Percentiles rank a stretch among this genome's conserved stretches.
phyloP scores from a whole-genome alignment of 345 rosid genomes.

The Populus ilicifolia region DNA sequence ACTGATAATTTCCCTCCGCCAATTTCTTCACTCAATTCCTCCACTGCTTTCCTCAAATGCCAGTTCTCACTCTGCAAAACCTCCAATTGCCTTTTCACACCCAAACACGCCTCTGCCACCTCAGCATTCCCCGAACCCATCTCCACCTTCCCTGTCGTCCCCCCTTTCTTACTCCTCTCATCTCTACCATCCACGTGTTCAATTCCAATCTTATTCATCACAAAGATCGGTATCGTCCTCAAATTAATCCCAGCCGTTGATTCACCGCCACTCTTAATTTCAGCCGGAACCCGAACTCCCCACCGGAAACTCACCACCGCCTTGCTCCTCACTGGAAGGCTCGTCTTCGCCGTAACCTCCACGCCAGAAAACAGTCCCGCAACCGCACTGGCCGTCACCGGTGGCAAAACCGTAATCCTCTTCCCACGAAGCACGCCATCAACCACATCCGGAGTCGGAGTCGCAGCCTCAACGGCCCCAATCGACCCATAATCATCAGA shows the following conservation, averaged over 20 bases:
- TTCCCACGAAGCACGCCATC: slow-evolving; percentile 30
- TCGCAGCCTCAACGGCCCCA: slow-evolving; percentile 66
- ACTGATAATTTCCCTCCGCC: slow-evolving; percentile 17
- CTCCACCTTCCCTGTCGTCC: background rate
- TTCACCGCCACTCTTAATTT: slow-evolving; percentile 35
- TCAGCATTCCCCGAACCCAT: slow-evolving; percentile 28
- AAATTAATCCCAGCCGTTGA: slow-evolving; percentile 48
- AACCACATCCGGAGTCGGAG: slow-evolving; percentile 20
- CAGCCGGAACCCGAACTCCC: slow-evolving; percentile 89
- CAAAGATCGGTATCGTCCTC: slow-evolving; percentile 63
- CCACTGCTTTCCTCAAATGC: slow-evolving; percentile 58
- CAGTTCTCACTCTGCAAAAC: slow-evolving; percentile 62
- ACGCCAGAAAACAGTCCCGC: slow-evolving; percentile 51
- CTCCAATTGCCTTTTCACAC: slow-evolving; percentile 60
- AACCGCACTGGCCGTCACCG: slow-evolving; percentile 35
- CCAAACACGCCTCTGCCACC: slow-evolving; percentile 47
- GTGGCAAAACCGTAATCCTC: slow-evolving; percentile 34
- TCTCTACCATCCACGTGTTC: slow-evolving; percentile 55
- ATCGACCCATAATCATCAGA: slow-evolving; percentile 53
- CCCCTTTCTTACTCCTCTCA: slow-evolving; percentile 22
- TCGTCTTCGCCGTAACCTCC: slow-evolving; percentile 72
- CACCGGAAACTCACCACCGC: slow-evolving; percentile 75
- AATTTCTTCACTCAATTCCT: slow-evolving; percentile 62
- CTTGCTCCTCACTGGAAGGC: slow-evolving; percentile 56
- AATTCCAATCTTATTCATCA: slow-evolving; percentile 84